Evolutionary conservation across 225 moss, liverwort and hornwort genomes (phyloP), one percentile per base, ranked within the genome.

Genomic region (Neckera pumila): DNA sequence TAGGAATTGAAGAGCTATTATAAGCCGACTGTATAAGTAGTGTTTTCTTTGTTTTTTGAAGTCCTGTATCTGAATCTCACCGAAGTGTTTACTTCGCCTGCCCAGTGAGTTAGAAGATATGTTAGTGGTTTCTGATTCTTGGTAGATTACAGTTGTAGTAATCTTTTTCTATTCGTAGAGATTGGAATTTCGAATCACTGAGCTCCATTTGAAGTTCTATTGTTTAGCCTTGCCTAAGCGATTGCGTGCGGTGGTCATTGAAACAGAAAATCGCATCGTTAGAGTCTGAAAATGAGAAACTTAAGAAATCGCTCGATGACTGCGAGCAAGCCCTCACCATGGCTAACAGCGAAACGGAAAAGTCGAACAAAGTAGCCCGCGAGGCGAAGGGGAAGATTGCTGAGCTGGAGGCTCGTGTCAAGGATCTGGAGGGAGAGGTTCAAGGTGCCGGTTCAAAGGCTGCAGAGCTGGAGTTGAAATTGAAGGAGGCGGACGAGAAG

Each of bases 271-370:
- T 96, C 53, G 62, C 86, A 23, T 83, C 85, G 30, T 84, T 96
- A 60, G 95, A 96, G 84, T 51, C 88, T 51, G 94, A 96, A 69
- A 90, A 91, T 88, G 90, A 82, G 33, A 92, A 91, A 80, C 80
- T 96, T 2, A 89, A 94, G 90, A 90, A 83, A 54, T 80, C 86
- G 5, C 87, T 96, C 13, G 89, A 81, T 12, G 62, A 94, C 11
- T 93, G 93, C 85, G 96, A 96, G 66, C 86, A 92, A 63, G 95
- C 96, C 10, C 91, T 96, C 42, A 38, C 63, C 11, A 61, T 79
- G 67, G 94, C 97, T 15, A 97, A 97, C 77, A 49, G 87, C 1
- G 95, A 97, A 80, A 96, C 95, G 21, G 90, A 90, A 17, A 96
- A 95, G 80, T 93, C 96, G 4, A 96, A 96, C 60, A 93, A 91